These are phyloP conservation scores for Argentina anserina DNA, from an alignment of 306 rosid species.

Conservation along the genomic window DNA sequence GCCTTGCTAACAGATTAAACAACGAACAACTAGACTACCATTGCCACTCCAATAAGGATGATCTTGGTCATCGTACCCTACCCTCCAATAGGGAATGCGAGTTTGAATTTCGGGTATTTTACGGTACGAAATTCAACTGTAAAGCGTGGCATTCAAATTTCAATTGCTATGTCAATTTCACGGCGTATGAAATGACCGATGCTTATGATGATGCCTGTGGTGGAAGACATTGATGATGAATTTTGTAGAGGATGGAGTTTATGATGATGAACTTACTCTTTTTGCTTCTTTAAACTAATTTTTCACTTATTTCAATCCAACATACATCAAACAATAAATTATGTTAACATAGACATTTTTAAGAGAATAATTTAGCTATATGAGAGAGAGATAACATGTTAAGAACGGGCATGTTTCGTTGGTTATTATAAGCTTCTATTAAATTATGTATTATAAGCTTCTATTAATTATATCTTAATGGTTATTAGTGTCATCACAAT, in stretches of 20 bases:
- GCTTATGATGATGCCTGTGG: background rate
- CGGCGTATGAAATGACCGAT: background rate
- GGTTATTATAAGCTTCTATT: too few relatives aligned
- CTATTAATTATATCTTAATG: too few relatives aligned
- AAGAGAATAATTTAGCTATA: too few relatives aligned
- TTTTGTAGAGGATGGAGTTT: background rate
- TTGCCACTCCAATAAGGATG: background rate
- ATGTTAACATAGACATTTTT: too few relatives aligned
- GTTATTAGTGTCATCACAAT: too few relatives aligned
- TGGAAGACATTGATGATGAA: conserved; percentile 1
- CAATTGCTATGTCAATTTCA: background rate
- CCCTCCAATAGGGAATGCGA: background rate
- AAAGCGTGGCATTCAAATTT: background rate
- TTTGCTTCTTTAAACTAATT: too few relatives aligned
- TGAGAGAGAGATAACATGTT: too few relatives aligned
- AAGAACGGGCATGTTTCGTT: too few relatives aligned
- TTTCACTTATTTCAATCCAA: too few relatives aligned
- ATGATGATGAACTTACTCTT: too few relatives aligned
- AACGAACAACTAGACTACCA: background rate
- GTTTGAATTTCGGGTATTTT: background rate
- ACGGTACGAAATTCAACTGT: background rate
- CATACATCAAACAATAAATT: too few relatives aligned
- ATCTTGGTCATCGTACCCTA: background rate
- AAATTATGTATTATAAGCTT: too few relatives aligned
- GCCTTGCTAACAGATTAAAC: background rate